A percentile compares a stretch with the other conserved stretches of the same genome.
phyloP scores from a whole-genome alignment of 306 rosid species.

The Prunus fruticosa region DNA sequence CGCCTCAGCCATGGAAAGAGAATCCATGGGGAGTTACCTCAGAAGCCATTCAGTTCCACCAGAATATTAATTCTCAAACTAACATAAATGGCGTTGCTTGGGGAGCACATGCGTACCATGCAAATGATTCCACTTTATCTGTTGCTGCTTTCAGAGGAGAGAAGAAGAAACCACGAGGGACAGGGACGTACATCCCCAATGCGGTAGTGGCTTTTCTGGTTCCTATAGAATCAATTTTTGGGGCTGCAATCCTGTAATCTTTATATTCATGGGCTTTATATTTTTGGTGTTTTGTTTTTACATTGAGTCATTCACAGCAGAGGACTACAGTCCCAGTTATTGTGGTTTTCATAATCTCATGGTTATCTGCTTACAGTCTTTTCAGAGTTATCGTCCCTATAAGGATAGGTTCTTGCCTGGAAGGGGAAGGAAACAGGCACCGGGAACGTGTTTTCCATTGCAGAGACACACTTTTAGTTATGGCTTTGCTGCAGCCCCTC shows the following conservation, averaged over 20 bases:
- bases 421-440: conserved; percentile 52
- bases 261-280: neutral
- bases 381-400: conserved; percentile 48
- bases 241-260: neutral
- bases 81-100: conserved; percentile 42
- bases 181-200: conserved; percentile 75
- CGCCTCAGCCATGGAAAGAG: conserved; percentile 45
- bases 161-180: conserved; percentile 60
- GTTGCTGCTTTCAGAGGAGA: conserved; percentile 49
- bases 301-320: conserved; percentile 7
- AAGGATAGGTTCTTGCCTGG: conserved; percentile 44
- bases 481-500: conserved; percentile 41
- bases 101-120: conserved; percentile 39
- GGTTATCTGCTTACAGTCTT: conserved; percentile 29
- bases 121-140: conserved; percentile 41
- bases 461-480: conserved; percentile 36
- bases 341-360: conserved; percentile 20
- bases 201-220: conserved; percentile 41
- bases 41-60: conserved; percentile 39
- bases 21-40: conserved; percentile 51
- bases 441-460: conserved; percentile 36
- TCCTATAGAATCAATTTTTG: neutral
- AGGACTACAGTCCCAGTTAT: neutral
- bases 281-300: conserved; percentile 5
- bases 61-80: conserved; percentile 37